A percentile compares a stretch with the other conserved stretches of the same genome.
Conservation (phyloP, 108 stramenopile species). For the Seminavis robusta region DNA sequence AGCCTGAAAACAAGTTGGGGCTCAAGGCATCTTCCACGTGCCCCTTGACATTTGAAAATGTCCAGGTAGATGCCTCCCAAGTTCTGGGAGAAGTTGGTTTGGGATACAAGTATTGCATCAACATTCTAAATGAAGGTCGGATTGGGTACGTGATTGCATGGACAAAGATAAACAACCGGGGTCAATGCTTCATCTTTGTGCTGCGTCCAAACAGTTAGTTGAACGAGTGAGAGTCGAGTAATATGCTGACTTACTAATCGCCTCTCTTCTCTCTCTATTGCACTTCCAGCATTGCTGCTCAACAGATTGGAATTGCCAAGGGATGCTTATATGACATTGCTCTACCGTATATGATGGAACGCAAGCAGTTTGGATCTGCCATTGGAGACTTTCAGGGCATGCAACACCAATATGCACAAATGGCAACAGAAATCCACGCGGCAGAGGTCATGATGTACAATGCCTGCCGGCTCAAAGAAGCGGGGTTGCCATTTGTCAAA, state of each 20-base stretch:
- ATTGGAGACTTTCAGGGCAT: conserved; percentile 94
- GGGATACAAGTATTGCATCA: conserved; percentile 94
- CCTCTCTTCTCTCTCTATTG: too few relatives aligned
- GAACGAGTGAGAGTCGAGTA: too few relatives aligned
- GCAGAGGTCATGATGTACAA: conserved; percentile 91
- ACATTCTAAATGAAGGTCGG: conserved; percentile 95
- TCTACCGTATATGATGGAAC: conserved; percentile 87
- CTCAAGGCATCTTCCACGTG: conserved; percentile 90
- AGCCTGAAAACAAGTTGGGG: conserved; percentile 90
- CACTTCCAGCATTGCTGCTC: conserved; percentile 88
- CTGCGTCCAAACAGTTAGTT: too few relatives aligned
- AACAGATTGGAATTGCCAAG: conserved; percentile 93
- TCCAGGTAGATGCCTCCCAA: conserved; percentile 68
- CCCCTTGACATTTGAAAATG: conserved; percentile 85
- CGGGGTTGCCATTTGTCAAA: conserved; percentile 85
- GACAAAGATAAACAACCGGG: too few relatives aligned
- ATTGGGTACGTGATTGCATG: too few relatives aligned
- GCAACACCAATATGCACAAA: conserved; percentile 95
- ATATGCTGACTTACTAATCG: too few relatives aligned
- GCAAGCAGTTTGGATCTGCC: conserved; percentile 86
- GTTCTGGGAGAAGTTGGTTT: conserved; percentile 88
- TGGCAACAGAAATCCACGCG: conserved; percentile 92
- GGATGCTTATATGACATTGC: conserved; percentile 87
- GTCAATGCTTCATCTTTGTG: too few relatives aligned
- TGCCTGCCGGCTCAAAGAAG: conserved; percentile 89